Evolutionary conservation across 805 yeast genomes (phyloP).

Genomic region (Alloascoidea hylecoeti): DNA sequence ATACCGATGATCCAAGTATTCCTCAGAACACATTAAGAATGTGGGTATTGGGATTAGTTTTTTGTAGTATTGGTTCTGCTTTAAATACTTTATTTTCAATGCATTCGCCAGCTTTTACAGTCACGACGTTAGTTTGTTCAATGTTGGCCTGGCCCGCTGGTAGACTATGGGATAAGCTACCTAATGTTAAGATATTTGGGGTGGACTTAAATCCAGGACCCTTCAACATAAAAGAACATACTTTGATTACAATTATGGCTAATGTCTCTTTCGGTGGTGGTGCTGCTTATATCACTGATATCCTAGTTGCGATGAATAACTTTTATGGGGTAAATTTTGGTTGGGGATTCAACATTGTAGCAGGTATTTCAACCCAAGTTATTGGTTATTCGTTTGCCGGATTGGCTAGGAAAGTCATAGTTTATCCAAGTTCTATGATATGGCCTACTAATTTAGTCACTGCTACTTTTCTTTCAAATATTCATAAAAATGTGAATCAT

Average conservation of each 20-base stretch:
- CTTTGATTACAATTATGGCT: constrained; percentile 38
- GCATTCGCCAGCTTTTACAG: constrained; percentile 38
- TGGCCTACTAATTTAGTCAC: constrained; percentile 62
- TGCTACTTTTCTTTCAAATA: constrained; percentile 38
- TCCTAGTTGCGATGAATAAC: constrained; percentile 33
- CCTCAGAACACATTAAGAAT: constrained; percentile 42
- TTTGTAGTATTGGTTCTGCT: constrained; percentile 44
- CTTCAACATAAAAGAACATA: constrained; percentile 51
- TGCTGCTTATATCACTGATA: constrained; percentile 44
- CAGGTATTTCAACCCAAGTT: constrained; percentile 41
- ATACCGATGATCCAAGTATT: constrained; percentile 33
- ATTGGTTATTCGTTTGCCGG: constrained; percentile 63
- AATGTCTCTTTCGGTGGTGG: constrained; percentile 25
- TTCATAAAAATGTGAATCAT: constrained; percentile 33
- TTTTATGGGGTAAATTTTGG: constrained; percentile 31
- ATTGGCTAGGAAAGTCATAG: constrained; percentile 38
- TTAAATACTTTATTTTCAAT: constrained; percentile 45
- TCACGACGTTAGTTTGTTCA: constrained; percentile 41
- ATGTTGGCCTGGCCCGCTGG: constrained; percentile 58
- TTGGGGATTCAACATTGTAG: constrained; percentile 39
- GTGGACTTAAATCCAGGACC: constrained; percentile 42
- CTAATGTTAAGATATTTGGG: constrained; percentile 17
- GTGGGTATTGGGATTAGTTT: constrained; percentile 35
- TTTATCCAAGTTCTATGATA: constrained; percentile 49
- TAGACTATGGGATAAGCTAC: constrained; percentile 26